A percentile compares a stretch with the other conserved stretches of the same genome.
These are phyloP conservation scores for Verticillium nubilum DNA, from an alignment of 2,329 filamentous ascomycete species.

Conservation along the genomic window DNA sequence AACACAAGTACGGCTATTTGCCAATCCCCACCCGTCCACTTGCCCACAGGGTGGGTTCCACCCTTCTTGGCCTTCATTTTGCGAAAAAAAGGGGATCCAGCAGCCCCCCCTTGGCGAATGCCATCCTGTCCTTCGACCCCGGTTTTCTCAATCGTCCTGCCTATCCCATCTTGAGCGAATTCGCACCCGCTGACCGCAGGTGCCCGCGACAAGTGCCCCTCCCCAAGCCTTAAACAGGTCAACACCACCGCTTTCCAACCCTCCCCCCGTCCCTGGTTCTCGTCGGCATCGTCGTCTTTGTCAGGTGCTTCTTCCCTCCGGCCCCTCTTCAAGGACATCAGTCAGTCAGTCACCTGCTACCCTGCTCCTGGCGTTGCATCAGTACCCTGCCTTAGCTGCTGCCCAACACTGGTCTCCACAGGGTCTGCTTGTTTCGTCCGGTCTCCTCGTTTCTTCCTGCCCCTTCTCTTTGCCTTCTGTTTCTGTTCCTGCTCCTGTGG, in stretches of 20 bases:
- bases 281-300: not conserved
- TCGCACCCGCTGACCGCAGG: not conserved
- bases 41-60: not conserved
- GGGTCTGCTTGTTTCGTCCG: not conserved
- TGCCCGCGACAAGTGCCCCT: not conserved
- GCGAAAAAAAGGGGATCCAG: not conserved
- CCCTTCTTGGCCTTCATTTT: not conserved
- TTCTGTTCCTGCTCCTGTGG: slow-evolving; percentile 9
- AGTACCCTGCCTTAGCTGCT: not conserved
- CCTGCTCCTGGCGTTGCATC: not conserved
- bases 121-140: not conserved
- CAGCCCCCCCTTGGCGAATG: not conserved
- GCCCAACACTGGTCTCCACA: not conserved
- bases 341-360: not conserved
- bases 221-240: not conserved
- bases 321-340: no score
- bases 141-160: not conserved
- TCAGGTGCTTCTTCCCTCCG: not conserved
- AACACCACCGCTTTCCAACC: not conserved
- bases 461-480: slow-evolving; percentile 14
- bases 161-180: not conserved
- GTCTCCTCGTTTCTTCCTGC: not conserved
- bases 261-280: not conserved
- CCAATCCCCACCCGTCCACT: not conserved
- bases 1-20: no score